phyloP scores from a whole-genome alignment of 2,329 filamentous ascomycete genomes.

The Trichoderma asperellum region DNA sequence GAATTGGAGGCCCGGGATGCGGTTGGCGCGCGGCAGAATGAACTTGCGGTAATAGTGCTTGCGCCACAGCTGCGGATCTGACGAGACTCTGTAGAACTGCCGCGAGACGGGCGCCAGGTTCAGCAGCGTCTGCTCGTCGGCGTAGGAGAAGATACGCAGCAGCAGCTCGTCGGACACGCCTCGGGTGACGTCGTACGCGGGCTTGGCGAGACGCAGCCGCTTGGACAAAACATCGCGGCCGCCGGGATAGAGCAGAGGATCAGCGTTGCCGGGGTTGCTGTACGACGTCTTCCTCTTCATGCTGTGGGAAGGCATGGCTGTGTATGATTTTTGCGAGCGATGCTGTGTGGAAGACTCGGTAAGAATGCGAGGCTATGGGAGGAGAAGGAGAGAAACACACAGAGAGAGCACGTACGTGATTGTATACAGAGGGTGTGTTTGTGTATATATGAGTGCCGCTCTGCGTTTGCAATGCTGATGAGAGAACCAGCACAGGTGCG shows the following conservation, averaged over 20 bases:
- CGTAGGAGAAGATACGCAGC: conserved; percentile 77
- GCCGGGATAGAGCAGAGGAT: not conserved
- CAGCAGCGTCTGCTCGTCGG: conserved; percentile 71
- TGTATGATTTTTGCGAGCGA: not conserved
- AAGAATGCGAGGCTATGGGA: not conserved
- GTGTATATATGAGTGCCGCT: not conserved
- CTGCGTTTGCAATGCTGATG: not conserved
- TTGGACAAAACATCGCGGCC: conserved; percentile 31
- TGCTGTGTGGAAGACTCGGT: not conserved
- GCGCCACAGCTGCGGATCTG: conserved; percentile 91
- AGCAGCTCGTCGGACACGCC: conserved; percentile 84
- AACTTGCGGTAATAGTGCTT: conserved; percentile 85
- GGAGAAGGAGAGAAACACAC: not conserved
- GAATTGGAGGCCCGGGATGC: conserved; percentile 67
- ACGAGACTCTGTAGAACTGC: conserved; percentile 72
- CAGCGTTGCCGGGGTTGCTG: conserved; percentile 10
- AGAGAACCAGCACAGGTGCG: not conserved
- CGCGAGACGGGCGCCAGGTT: conserved; percentile 68
- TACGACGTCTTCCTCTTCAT: conserved; percentile 20
- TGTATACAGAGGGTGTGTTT: not conserved
- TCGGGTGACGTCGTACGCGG: conserved; percentile 64
- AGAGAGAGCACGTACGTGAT: not conserved
- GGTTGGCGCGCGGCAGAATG: conserved; percentile 77
- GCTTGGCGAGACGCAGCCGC: conserved; percentile 31
- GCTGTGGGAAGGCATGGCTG: not conserved